A percentile compares a stretch with the other conserved stretches of the same genome.
Evolutionary conservation across 179 eudicot genomes (phyloP).

Genomic region (Camellia oleifera): DNA sequence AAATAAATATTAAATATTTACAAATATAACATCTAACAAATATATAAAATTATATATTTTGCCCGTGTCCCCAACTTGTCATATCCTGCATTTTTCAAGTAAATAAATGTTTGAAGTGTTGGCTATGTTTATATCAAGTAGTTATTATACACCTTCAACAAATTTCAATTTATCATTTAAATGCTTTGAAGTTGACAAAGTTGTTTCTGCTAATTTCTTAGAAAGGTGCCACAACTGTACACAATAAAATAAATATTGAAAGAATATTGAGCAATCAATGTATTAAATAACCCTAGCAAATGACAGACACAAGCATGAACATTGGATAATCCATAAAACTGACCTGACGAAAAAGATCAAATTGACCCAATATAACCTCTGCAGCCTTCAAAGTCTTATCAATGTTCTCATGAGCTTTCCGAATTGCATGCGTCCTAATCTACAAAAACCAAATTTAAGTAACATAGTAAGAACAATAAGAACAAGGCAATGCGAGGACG

Average conservation of each 20-base stretch:
- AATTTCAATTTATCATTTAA: too few species aligned
- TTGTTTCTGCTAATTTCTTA: not conserved
- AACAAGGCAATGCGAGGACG: not conserved
- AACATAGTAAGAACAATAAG: not conserved
- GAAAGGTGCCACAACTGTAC: not conserved
- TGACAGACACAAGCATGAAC: not conserved
- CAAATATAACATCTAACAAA: too few species aligned
- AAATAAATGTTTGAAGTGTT: too few species aligned
- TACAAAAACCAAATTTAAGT: slow-evolving; percentile 20
- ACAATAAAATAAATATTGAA: not conserved
- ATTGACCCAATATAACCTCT: slow-evolving; percentile 68
- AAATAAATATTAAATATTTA: too few species aligned
- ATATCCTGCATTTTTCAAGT: too few species aligned
- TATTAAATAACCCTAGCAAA: not conserved
- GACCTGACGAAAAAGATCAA: slow-evolving; percentile 86
- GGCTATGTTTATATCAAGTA: too few species aligned
- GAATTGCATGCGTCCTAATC: slow-evolving; percentile 82
- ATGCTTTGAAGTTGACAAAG: not conserved
- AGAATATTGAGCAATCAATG: not conserved
- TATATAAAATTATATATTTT: too few species aligned
- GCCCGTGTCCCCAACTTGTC: too few species aligned
- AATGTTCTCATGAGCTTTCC: slow-evolving; percentile 83
- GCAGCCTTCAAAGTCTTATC: slow-evolving; percentile 87
- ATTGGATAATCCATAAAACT: not conserved
- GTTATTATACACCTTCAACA: not conserved